phyloP scores from a whole-genome alignment of 179 eudicot species.

The Silene vulgaris region DNA sequence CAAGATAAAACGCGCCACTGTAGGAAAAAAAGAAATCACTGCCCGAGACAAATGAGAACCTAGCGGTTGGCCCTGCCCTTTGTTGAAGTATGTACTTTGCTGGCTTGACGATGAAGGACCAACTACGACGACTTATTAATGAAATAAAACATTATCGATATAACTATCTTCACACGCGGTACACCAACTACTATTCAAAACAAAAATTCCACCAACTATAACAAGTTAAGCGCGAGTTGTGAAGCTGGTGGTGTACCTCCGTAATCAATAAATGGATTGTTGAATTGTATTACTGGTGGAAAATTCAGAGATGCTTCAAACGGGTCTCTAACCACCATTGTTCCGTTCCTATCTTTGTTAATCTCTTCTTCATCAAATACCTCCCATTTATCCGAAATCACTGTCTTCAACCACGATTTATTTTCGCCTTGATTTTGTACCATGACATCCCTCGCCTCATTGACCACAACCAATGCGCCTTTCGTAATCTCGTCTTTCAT shows the following conservation, averaged over 20 bases:
- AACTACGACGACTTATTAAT: no score
- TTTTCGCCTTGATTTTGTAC: constrained; percentile 11
- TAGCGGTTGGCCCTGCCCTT: no score
- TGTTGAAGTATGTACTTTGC: no score
- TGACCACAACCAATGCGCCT: not conserved
- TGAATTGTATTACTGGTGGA: constrained; percentile 14
- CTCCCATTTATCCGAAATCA: no score
- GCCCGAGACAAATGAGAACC: no score
- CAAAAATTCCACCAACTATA: constrained; percentile 5
- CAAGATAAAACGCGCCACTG: no score
- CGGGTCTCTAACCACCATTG: constrained; percentile 15
- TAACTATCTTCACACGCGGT: no score
- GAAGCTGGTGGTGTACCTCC: constrained; percentile 14
- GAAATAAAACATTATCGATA: no score
- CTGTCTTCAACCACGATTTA: constrained; percentile 17
- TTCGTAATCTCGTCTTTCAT: not conserved
- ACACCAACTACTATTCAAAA: not conserved
- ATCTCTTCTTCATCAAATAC: constrained; percentile 37
- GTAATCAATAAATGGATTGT: constrained; percentile 29
- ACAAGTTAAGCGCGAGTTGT: constrained; percentile 20
- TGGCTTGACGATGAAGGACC: no score
- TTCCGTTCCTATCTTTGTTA: constrained; percentile 7
- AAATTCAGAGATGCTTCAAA: constrained; percentile 14
- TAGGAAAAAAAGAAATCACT: no score
- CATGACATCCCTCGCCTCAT: not conserved